Evolutionary conservation across 345 rosid species (phyloP).

Genomic region (Psidium guajava): DNA sequence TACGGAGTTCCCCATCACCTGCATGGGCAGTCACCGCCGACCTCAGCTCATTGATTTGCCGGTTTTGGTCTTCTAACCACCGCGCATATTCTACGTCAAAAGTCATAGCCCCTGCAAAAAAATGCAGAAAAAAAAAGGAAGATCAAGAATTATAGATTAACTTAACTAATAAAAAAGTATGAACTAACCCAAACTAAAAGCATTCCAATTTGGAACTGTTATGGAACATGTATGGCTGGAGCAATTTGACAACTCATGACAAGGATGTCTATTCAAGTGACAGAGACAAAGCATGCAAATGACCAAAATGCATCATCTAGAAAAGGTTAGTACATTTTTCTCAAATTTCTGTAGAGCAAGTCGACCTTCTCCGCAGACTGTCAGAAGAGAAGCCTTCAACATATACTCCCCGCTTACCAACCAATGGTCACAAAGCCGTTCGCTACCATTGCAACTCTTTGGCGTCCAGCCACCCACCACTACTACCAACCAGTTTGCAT

Average conservation of each 20-base stretch:
- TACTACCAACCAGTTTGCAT: background rate
- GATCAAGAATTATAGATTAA: background rate
- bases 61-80: slow-evolving; percentile 89
- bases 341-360: background rate
- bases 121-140: background rate
- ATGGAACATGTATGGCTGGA: background rate
- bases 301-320: background rate
- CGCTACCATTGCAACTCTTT: background rate
- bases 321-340: background rate
- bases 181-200: background rate
- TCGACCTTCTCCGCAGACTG: background rate
- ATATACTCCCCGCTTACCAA: background rate
- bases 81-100: slow-evolving; percentile 91
- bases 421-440: background rate
- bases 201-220: background rate
- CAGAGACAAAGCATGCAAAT: background rate
- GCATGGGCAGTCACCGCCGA: slow-evolving; percentile 94
- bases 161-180: background rate
- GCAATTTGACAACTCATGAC: background rate
- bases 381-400: background rate
- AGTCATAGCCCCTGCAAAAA: slow-evolving; percentile 79
- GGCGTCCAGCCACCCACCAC: background rate
- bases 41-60: slow-evolving; percentile 82
- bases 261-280: background rate
- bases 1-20: slow-evolving; percentile 87